Evolutionary conservation across 306 rosid genomes (phyloP).

Genomic region (Rosa rugosa): DNA sequence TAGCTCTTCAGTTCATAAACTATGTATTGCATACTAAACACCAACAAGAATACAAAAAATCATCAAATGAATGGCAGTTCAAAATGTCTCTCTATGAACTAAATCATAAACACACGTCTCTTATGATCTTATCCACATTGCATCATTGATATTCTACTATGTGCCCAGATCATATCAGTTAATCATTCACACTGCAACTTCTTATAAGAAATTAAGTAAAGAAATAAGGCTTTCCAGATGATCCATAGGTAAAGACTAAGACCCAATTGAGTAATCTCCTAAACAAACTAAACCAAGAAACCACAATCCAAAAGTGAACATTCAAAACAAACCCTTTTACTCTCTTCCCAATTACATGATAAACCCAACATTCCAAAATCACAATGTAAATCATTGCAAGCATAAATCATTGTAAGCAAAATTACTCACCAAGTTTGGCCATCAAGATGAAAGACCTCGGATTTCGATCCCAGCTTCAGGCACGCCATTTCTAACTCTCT

Average conservation of each 20-base stretch:
- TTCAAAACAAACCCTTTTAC: slow-evolving; percentile 2
- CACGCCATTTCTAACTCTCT: slow-evolving; percentile 48
- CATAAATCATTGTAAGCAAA: neutral
- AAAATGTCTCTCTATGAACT: neutral
- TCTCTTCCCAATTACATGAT: neutral
- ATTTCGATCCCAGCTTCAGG: slow-evolving; percentile 79
- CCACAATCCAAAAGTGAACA: neutral
- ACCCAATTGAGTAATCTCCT: neutral
- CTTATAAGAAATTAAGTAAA: neutral
- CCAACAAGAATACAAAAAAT: neutral
- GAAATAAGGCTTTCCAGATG: neutral
- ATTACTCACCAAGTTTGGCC: slow-evolving; percentile 59
- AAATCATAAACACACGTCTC: neutral
- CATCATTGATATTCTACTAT: neutral
- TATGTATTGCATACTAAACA: neutral
- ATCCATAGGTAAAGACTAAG: neutral
- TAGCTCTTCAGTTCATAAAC: neutral
- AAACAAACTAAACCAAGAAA: slow-evolving; percentile 6
- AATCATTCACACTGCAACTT: neutral
- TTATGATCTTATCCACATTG: neutral
- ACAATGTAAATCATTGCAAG: slow-evolving; percentile 1
- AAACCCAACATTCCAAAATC: slow-evolving; percentile 12
- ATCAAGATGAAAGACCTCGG: slow-evolving; percentile 64
- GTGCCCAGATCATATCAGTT: neutral
- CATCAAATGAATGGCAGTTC: neutral